Evolutionary conservation across 495 filamentous ascomycete genomes (phyloP), one percentile per base, ranked within the genome.

Genomic region (Cenococcum geophilum): DNA sequence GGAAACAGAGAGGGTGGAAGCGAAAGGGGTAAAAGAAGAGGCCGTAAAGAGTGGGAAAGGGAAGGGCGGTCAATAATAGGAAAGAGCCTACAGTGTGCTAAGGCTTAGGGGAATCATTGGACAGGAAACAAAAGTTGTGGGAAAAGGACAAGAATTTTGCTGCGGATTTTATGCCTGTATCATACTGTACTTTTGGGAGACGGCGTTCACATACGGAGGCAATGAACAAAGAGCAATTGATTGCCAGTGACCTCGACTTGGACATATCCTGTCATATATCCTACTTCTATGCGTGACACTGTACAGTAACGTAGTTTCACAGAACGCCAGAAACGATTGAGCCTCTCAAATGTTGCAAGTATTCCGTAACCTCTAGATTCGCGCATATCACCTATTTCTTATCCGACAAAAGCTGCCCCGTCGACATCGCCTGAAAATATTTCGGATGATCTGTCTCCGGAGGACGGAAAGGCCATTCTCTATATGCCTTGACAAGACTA

Each of bases 381-480:
- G 4, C 40, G 14, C 4, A 2, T 4, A 45, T 1, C 4, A 4
- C 18, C 40, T n/a, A 14, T 23, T 22, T 14, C 11, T 16, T 52
- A 16, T 52, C 49, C 21, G 14, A 23, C 16, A 23, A 3, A 6
- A 11, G 23, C 51, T 9, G 18, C 22, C 18, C 22, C 23, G 27
- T 11, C 14, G 35, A 21, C 11, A 35, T 27, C 14, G n/a, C 48
- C 22, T 21, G 35, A 53, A 68, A 68, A 40, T 54, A 64, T 34
- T 37, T 61, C 11, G 61, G 18, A 56, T 58, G 47, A 47, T 60
- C 32, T 16, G 40, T 20, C 8, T 45, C 47, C 21, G 61, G 58
- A 14, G 36, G 11, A 12, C 59, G 45, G 40, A 83, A 86, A n/a
- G 83, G 82, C 83, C 84, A 87, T 34, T 74, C 68, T 70, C 77